Conservation (phyloP, 2,329 filamentous ascomycete species). For the Stromatinia cepivora region DNA sequence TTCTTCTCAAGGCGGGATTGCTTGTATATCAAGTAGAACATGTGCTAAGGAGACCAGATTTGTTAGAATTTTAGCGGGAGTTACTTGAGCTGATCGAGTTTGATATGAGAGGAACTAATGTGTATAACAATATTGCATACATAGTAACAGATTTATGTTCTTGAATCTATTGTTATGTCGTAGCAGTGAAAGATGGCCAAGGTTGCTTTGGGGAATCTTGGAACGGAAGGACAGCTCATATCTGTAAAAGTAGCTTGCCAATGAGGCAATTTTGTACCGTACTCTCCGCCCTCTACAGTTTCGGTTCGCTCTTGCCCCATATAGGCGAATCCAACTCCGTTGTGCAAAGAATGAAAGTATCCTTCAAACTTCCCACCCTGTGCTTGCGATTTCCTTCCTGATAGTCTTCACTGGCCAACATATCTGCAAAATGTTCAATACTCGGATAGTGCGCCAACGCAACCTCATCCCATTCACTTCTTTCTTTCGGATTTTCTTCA, state of each 20-base stretch:
- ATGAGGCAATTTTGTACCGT: neutral
- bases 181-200: neutral
- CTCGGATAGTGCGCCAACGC: constrained; percentile 65
- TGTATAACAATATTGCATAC: neutral
- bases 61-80: neutral
- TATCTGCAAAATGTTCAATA: constrained; percentile 61
- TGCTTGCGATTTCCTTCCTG: constrained; percentile 56
- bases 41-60: no score
- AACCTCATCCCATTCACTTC: constrained; percentile 58
- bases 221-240: neutral
- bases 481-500: constrained; percentile 36
- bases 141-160: neutral
- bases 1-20: no score
- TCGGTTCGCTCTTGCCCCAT: neutral
- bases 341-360: constrained; percentile 56
- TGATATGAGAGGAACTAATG: no score
- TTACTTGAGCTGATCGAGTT: no score
- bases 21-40: neutral
- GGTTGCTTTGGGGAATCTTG: neutral
- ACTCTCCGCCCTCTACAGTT: neutral
- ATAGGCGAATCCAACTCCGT: constrained; percentile 46
- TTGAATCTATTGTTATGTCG: neutral
- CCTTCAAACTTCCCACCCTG: constrained; percentile 51
- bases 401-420: constrained; percentile 58
- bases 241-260: neutral